Evolutionary conservation across 257 asterid species (phyloP).

Genomic region (Lycium barbarum): DNA sequence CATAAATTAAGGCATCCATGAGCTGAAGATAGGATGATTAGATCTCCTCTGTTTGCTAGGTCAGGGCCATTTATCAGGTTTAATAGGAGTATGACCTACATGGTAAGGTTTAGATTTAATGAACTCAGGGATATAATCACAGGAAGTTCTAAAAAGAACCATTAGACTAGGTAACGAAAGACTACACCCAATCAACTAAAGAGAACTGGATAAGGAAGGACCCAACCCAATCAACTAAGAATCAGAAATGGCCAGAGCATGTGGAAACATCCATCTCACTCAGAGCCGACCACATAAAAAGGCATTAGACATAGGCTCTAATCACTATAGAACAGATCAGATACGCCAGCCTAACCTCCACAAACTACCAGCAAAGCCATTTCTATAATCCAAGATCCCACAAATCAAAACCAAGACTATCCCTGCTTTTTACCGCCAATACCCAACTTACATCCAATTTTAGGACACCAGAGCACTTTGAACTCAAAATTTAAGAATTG

Average conservation of each 20-base stretch:
- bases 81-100: constrained; percentile 13
- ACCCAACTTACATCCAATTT: not conserved
- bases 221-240: not conserved
- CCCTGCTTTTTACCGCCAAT: not conserved
- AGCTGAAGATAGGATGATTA: not conserved
- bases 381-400: not conserved
- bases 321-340: constrained; percentile 7
- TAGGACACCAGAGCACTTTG: not conserved
- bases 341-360: constrained; percentile 3
- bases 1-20: constrained; percentile 6
- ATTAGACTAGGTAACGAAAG: constrained; percentile 1
- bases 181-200: not conserved
- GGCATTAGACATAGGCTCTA: constrained; percentile 7
- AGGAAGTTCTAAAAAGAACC: constrained; percentile 11
- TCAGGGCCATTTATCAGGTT: constrained; percentile 2
- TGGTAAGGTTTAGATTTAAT: not conserved
- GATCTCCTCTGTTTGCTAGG: not conserved
- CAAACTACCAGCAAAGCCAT: not conserved
- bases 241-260: constrained; percentile 15
- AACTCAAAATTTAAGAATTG: not conserved
- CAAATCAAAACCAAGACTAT: constrained; percentile 15
- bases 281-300: constrained; percentile 26
- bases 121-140: not conserved
- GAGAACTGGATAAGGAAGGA: not conserved
- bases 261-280: not conserved